Conservation (phyloP, 1,284 basidiomycete species). For the Trametes sp. region DNA sequence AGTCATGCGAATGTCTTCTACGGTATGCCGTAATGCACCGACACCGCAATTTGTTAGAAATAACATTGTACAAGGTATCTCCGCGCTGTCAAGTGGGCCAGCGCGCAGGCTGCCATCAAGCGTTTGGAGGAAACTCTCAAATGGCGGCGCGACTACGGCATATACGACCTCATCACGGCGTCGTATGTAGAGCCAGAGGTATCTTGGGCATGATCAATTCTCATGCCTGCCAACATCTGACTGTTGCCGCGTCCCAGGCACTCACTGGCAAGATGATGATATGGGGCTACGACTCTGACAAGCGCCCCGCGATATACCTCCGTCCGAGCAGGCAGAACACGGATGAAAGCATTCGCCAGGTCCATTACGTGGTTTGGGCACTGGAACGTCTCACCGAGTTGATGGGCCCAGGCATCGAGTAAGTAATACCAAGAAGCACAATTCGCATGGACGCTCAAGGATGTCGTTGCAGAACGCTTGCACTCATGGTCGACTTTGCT, state of each 20-base stretch:
- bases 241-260: slow-evolving; percentile 49
- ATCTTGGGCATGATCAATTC: not conserved
- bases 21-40: slow-evolving; percentile 51
- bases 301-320: slow-evolving; percentile 81
- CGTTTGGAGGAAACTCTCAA: slow-evolving; percentile 72
- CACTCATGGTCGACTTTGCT: slow-evolving; percentile 84
- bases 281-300: slow-evolving; percentile 76
- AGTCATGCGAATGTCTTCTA: slow-evolving; percentile 74
- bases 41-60: not conserved
- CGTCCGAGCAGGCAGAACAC: slow-evolving; percentile 88
- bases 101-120: slow-evolving; percentile 57
- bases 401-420: slow-evolving; percentile 82
- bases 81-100: slow-evolving; percentile 76
- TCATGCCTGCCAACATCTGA: not conserved
- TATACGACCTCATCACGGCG: slow-evolving; percentile 65
- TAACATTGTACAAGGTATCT: slow-evolving; percentile 55
- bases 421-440: slow-evolving; percentile 37
- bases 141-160: slow-evolving; percentile 78
- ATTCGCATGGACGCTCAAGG: not conserved
- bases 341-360: slow-evolving; percentile 73
- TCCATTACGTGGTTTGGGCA: slow-evolving; percentile 80
- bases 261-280: slow-evolving; percentile 78
- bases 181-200: slow-evolving; percentile 77
- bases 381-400: slow-evolving; percentile 76
- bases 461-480: slow-evolving; percentile 57